Conservation (phyloP, 495 filamentous ascomycete species). For the Hyaloscypha finlandica region DNA sequence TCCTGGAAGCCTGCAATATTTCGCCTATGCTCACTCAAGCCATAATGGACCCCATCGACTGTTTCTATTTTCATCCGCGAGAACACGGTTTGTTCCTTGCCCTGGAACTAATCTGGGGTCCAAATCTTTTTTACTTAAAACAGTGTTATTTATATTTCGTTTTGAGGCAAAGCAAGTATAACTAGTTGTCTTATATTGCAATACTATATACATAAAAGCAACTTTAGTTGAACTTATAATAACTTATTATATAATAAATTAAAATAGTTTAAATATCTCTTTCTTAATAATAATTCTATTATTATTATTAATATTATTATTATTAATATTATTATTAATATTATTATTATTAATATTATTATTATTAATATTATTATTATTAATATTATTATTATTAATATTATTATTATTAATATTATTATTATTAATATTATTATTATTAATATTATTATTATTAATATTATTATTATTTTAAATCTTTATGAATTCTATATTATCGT, state of each 20-base stretch:
- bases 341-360: no score
- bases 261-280: no score
- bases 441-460: not conserved
- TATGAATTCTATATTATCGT: no score
- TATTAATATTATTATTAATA: not conserved
- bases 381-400: no score
- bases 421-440: no score
- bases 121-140: constrained; percentile 3
- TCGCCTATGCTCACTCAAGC: no score
- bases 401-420: no score
- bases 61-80: no score
- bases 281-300: no score
- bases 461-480: not conserved
- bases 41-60: no score
- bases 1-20: not conserved
- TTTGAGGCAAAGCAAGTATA: not conserved
- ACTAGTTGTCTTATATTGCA: not conserved
- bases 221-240: not conserved
- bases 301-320: not conserved
- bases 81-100: no score
- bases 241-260: constrained; percentile 5
- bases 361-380: no score
- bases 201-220: constrained; percentile 2
- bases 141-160: constrained; percentile 5
- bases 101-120: not conserved